A percentile compares a stretch with the other conserved stretches of the same genome.
phyloP scores from a whole-genome alignment of 768 basidiomycete genomes.

The Cyclocybe cylindracea region DNA sequence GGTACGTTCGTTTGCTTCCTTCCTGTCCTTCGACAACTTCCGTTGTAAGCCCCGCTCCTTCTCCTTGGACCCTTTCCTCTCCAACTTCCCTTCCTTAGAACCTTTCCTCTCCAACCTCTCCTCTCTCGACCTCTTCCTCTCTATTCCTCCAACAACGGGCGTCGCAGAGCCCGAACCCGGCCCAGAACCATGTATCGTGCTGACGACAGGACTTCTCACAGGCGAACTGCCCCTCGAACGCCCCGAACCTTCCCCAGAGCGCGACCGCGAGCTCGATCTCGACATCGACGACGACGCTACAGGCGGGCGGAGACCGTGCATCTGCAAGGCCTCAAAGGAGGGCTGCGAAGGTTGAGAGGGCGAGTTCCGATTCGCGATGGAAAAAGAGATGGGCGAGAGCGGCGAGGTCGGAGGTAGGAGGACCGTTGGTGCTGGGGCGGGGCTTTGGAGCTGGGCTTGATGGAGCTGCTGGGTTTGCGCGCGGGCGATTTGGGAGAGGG shows the following conservation, averaged over 20 bases:
- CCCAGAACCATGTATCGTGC: neutral
- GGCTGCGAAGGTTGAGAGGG: too few relatives aligned
- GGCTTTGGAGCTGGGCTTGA: neutral
- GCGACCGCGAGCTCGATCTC: slow-evolving; percentile 1
- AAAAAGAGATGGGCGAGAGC: too few relatives aligned
- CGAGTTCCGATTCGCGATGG: too few relatives aligned
- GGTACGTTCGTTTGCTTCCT: neutral
- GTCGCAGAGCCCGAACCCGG: neutral
- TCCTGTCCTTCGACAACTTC: neutral
- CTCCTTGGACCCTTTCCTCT: too few relatives aligned
- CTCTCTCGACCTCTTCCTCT: too few relatives aligned
- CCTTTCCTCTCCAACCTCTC: too few relatives aligned
- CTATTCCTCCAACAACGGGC: too few relatives aligned
- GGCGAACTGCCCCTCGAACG: neutral
- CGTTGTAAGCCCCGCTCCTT: too few relatives aligned
- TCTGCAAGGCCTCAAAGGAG: neutral
- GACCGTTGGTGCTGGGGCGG: too few relatives aligned
- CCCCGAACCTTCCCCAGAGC: neutral
- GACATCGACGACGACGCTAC: neutral
- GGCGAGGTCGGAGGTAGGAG: too few relatives aligned
- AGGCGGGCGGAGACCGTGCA: too few relatives aligned
- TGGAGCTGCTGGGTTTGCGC: neutral
- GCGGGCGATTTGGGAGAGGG: neutral
- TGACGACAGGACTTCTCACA: neutral
- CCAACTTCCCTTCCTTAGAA: too few relatives aligned